Percentiles rank a stretch among this genome's conserved stretches.
These are phyloP conservation scores for Ogataea angusta DNA, from an alignment of 805 yeast genomes.

Conservation along the genomic window DNA sequence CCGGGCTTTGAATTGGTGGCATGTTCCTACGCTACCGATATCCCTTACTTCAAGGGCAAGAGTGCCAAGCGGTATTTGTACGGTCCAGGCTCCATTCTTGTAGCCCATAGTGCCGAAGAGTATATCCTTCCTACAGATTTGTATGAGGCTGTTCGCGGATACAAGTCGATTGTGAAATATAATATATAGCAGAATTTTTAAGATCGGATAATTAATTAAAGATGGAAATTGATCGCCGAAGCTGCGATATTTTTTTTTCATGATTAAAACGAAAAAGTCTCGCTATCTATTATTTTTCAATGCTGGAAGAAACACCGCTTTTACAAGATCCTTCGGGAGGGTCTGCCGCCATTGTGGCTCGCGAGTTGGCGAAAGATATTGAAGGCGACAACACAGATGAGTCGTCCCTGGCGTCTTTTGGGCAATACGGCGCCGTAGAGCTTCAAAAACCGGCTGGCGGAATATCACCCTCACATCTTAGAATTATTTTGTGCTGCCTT, in stretches of 20 bases:
- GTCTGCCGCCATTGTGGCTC: conserved; percentile 6
- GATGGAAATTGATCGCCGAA: no score
- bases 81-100: conserved; percentile 58
- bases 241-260: no score
- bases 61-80: conserved; percentile 43
- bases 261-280: no score
- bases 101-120: conserved; percentile 41
- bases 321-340: conserved; percentile 4
- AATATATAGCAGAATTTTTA: not conserved
- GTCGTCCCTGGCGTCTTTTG: not conserved
- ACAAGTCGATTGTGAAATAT: conserved; percentile 37
- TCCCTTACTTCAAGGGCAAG: conserved; percentile 32
- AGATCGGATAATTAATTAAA: no score
- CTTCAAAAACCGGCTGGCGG: not conserved
- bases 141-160: conserved; percentile 46
- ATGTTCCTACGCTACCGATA: conserved; percentile 32
- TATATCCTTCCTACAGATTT: conserved; percentile 41
- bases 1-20: conserved; percentile 49
- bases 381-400: not conserved
- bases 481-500: conserved; percentile 16
- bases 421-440: conserved; percentile 4
- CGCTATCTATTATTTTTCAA: not conserved
- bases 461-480: conserved; percentile 5
- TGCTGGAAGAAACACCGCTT: not conserved
- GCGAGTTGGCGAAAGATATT: conserved; percentile 3